A percentile compares a stretch with the other conserved stretches of the same genome.
phyloP scores from a whole-genome alignment of 1,284 basidiomycete genomes.

The Caloboletus inedulis region DNA sequence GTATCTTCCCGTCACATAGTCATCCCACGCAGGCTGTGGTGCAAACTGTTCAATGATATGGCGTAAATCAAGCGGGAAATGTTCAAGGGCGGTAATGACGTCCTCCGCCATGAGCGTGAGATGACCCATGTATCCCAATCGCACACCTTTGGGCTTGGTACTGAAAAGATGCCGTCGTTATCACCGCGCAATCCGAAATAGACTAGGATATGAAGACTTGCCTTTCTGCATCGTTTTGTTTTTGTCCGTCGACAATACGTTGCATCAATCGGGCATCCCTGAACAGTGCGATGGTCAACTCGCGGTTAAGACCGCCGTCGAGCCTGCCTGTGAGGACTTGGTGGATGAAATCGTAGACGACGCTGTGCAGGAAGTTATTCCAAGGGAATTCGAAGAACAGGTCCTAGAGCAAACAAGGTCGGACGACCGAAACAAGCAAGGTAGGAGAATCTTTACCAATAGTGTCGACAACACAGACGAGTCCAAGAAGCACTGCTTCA shows the following conservation, averaged over 20 bases:
- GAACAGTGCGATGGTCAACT: conserved; percentile 80
- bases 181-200: conserved; percentile 1
- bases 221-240: conserved; percentile 72
- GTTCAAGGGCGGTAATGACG: conserved; percentile 79
- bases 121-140: conserved; percentile 96
- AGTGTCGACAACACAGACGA: conserved; percentile 70
- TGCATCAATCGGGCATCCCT: conserved; percentile 76
- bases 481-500: conserved; percentile 77
- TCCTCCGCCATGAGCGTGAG: conserved; percentile 92
- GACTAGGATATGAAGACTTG: conserved; percentile 34
- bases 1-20: conserved; percentile 81
- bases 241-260: conserved; percentile 82
- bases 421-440: neutral
- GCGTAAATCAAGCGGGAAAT: conserved; percentile 81
- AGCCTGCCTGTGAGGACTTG: conserved; percentile 90
- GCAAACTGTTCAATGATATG: conserved; percentile 61
- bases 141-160: conserved; percentile 65
- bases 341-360: conserved; percentile 95
- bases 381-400: conserved; percentile 95
- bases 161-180: conserved; percentile 34
- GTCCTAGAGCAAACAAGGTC: conserved; percentile 47
- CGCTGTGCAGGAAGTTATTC: conserved; percentile 98
- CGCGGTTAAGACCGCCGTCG: conserved; percentile 73
- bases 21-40: conserved; percentile 81
- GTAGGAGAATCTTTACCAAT: conserved; percentile 49